Evolutionary conservation across 805 yeast species (phyloP).

Genomic region (Hanseniaspora mollemarum): DNA sequence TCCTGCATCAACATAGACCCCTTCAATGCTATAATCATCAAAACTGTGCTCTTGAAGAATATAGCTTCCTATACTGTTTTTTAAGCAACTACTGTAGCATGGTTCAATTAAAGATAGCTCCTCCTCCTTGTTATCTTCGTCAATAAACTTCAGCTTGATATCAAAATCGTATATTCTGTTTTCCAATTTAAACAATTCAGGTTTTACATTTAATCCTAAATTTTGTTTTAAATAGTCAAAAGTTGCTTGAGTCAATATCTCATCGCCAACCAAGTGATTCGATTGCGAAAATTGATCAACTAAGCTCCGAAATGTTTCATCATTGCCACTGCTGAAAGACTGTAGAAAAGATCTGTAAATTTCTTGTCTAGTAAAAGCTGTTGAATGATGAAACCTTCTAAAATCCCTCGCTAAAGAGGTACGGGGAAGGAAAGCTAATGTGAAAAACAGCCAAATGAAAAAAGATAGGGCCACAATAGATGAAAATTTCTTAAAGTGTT

Average conservation of each 20-base stretch:
- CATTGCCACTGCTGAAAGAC: constrained; percentile 30
- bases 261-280: constrained; percentile 35
- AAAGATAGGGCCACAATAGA: constrained; percentile 22
- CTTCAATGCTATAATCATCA: constrained; percentile 49
- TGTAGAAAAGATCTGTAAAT: constrained; percentile 50
- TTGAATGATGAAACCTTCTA: constrained; percentile 53
- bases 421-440: constrained; percentile 67
- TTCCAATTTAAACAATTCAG: constrained; percentile 49
- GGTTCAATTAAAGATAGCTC: constrained; percentile 33
- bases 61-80: constrained; percentile 49
- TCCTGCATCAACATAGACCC: constrained; percentile 47
- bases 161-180: constrained; percentile 39
- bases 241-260: constrained; percentile 40
- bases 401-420: constrained; percentile 75
- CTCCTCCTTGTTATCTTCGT: neutral
- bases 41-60: constrained; percentile 26
- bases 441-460: constrained; percentile 36
- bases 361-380: constrained; percentile 54
- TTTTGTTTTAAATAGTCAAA: constrained; percentile 36
- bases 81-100: constrained; percentile 31
- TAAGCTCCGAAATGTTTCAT: constrained; percentile 25
- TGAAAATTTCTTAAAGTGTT: constrained; percentile 26
- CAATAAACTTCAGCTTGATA: constrained; percentile 31
- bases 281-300: constrained; percentile 21
- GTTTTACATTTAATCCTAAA: constrained; percentile 40